A percentile compares a stretch with the other conserved stretches of the same genome.
These are phyloP conservation scores for Pugionium cornutum DNA, from an alignment of 345 rosid species.

Conservation along the genomic window DNA sequence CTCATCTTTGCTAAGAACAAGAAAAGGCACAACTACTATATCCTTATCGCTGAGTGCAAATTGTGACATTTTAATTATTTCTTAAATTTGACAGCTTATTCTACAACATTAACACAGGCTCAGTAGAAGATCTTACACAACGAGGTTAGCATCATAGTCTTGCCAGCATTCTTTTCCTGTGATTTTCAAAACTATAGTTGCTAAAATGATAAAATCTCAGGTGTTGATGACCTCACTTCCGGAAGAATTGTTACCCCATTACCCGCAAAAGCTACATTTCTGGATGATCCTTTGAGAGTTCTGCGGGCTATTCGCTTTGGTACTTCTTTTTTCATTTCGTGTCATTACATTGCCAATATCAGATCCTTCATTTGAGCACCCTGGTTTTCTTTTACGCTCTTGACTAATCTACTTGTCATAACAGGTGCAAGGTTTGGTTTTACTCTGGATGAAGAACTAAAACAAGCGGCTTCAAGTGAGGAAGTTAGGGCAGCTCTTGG, in stretches of 20 bases:
- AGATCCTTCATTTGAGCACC: conserved; percentile 10
- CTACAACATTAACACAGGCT: conserved; percentile 74
- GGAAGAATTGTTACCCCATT: conserved; percentile 90
- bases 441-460: conserved; percentile 68
- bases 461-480: conserved; percentile 67
- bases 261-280: conserved; percentile 79
- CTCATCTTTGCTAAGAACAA: neutral
- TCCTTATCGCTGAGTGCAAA: neutral
- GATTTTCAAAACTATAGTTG: conserved; percentile 2
- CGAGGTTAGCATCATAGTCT: conserved; percentile 56
- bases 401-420: conserved; percentile 36
- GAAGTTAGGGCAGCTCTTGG: conserved; percentile 85
- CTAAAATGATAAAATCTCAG: conserved; percentile 42
- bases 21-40: conserved; percentile 12
- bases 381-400: neutral
- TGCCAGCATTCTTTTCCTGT: conserved; percentile 19
- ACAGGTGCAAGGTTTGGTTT: conserved; percentile 89
- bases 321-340: conserved; percentile 34
- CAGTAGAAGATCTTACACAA: conserved; percentile 81
- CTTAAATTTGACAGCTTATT: conserved; percentile 64
- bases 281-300: conserved; percentile 95
- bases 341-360: neutral
- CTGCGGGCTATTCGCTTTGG: conserved; percentile 99
- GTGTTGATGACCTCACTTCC: conserved; percentile 72
- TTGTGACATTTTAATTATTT: conserved; percentile 18